Evolutionary conservation across 495 filamentous ascomycete species (phyloP), one percentile per base, ranked within the genome.

Genomic region (Talaromyces adpressus): DNA sequence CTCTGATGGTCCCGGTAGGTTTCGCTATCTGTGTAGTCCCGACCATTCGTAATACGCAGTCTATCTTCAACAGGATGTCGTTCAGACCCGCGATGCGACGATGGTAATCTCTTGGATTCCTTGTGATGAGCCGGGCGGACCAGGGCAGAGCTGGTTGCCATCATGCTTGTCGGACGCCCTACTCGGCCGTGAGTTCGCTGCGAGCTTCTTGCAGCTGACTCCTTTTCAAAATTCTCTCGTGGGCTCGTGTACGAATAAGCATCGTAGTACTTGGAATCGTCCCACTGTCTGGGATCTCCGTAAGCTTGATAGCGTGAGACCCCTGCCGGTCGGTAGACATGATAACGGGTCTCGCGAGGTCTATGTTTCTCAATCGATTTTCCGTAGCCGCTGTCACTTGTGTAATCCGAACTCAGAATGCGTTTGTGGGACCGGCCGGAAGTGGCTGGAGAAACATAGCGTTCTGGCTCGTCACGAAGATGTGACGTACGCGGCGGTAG

Each of bases 221-320:
- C 89, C 53, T 85, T 85, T 47, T 89, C 81, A 36, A 85, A 87
- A 57, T 89, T 77, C 63, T 91, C 88, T 65, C 84, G 79, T 8
- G 87, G 84, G 27, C 84, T 87, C 4, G 88, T 91, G 65, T 91
- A 91, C 56, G 89, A 88, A 68, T 87, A 91, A 1, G 85, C 85
- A 68, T 79, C 71, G 53, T 75, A 75, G 47, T 86, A 79, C 45
- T 87, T 86, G 59, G 86, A 83, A 69, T 87, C 87, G 57, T 87
- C 84, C 12, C 81, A 74, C 39, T 83, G 79, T 52, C 73, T 69
- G 57, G 72, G 64, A 6, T 71, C 71, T 23, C 69, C 70, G 16
- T 70, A 71, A 2, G 71, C 66, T 27, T 71, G 72, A 53, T 77
- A 71, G 29, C 70, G 72, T 62, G 67, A 68, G 2, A 62, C 65